These are phyloP conservation scores for Teunomyces kruisii DNA, from an alignment of 805 yeast species.

Conservation along the genomic window DNA sequence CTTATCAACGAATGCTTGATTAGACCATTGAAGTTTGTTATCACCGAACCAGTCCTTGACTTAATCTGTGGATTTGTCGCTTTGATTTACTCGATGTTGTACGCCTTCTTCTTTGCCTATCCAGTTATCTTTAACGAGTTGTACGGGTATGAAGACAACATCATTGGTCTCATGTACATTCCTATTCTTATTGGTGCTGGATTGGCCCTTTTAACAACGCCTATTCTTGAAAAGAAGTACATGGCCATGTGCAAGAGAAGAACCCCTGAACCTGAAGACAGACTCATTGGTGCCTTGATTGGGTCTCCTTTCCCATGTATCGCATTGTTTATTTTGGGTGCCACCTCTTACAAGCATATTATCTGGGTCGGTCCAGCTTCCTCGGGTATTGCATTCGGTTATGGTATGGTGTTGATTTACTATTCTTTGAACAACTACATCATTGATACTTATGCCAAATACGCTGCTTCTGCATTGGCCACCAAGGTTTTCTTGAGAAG, in stretches of 20 bases:
- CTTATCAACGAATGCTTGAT: slow-evolving; percentile 68
- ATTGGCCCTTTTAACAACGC: slow-evolving; percentile 72
- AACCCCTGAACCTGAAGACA: slow-evolving; percentile 74
- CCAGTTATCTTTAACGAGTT: slow-evolving; percentile 83
- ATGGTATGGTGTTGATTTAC: slow-evolving; percentile 60
- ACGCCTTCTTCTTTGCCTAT: slow-evolving; percentile 93
- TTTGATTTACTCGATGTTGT: slow-evolving; percentile 82
- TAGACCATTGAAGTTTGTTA: slow-evolving; percentile 76
- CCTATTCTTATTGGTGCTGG: slow-evolving; percentile 88
- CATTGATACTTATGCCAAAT: slow-evolving; percentile 84
- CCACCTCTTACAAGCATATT: slow-evolving; percentile 66
- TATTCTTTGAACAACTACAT: slow-evolving; percentile 73
- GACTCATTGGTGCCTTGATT: slow-evolving; percentile 76
- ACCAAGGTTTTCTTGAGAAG: slow-evolving; percentile 78
- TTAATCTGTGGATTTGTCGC: slow-evolving; percentile 84
- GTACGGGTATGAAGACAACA: slow-evolving; percentile 75
- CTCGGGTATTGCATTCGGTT: slow-evolving; percentile 59
- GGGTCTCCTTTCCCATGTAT: slow-evolving; percentile 83
- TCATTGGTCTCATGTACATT: slow-evolving; percentile 82
- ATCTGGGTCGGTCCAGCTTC: slow-evolving; percentile 67
- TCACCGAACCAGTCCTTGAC: slow-evolving; percentile 83
- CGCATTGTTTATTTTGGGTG: slow-evolving; percentile 77
- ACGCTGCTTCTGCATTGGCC: slow-evolving; percentile 78
- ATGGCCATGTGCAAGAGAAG: slow-evolving; percentile 50
- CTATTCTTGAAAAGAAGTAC: slow-evolving; percentile 66